These are phyloP conservation scores for Pyricularia sp. DNA, from an alignment of 2,329 filamentous ascomycete genomes.

Conservation along the genomic window DNA sequence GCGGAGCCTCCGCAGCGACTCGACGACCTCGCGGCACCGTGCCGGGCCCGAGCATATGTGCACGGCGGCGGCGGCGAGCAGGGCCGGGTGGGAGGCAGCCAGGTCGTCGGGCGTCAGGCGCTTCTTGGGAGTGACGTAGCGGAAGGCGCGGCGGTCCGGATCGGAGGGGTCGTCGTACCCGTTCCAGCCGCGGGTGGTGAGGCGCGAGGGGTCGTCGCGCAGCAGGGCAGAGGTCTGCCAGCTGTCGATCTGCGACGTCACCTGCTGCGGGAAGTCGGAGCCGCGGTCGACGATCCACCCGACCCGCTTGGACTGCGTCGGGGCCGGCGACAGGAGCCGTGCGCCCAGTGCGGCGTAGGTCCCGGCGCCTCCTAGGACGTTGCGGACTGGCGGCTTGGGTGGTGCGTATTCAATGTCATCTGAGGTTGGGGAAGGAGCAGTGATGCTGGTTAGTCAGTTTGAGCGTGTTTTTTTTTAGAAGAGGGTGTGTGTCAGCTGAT, in stretches of 20 bases:
- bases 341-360: constrained; percentile 82
- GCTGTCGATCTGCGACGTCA: constrained; percentile 54
- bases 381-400: constrained; percentile 55
- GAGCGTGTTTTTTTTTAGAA: neutral
- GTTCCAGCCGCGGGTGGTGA: constrained; percentile 90
- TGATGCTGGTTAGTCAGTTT: constrained; percentile 13
- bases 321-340: constrained; percentile 69
- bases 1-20: constrained; percentile 55
- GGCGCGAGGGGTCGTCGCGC: constrained; percentile 52
- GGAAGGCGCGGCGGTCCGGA: constrained; percentile 65
- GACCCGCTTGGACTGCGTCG: constrained; percentile 49
- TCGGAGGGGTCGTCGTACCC: constrained; percentile 58
- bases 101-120: constrained; percentile 69
- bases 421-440: constrained; percentile 22
- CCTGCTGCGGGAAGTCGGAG: constrained; percentile 67
- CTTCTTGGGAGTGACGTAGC: constrained; percentile 79
- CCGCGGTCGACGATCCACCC: constrained; percentile 91
- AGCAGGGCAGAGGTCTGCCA: constrained; percentile 72
- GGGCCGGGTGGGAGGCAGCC: constrained; percentile 30
- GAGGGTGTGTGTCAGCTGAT: neutral
- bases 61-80: constrained; percentile 68
- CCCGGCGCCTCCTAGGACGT: constrained; percentile 83
- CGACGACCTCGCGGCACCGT: constrained; percentile 67
- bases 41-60: constrained; percentile 78
- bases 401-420: constrained; percentile 86